Evolutionary conservation across 768 basidiomycete species (phyloP), one percentile per base, ranked within the genome.

Genomic region (Guyanaporus albipodus): DNA sequence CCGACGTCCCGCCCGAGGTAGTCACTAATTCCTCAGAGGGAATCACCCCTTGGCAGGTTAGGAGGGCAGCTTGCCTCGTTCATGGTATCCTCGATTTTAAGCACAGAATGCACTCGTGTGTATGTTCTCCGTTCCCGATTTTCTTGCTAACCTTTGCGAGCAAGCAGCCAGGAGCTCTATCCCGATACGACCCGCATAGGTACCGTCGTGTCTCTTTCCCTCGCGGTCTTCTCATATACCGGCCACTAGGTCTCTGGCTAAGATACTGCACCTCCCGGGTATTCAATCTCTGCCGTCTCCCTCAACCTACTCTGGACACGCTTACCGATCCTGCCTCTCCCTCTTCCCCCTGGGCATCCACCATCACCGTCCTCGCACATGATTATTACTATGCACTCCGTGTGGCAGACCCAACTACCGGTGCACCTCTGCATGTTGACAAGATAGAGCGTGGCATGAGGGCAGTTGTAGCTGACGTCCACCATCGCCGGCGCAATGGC

Each of bases 201-300:
- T 80, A 59, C 41, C 23, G 8, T 14, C 24, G 34, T 41, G 18
- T n/a, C n/a, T 24, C 24, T 18, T 2, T 2, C 38, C 27, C 32
- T 36, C 8, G 27, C 19, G n/a, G n/a, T n/a, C 12, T 28, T 3
- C 39, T 57, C 11, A 49, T 42, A 22, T 31, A 41, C 26, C 9
- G 23, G 27, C 11, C 29, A 26, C 18, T 50, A 76, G 82, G 79
- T 22, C 66, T 84, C 21, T 90, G 86, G 87, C 68, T 88, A 14
- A 74, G 78, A 29, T 73, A 78, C 38, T 73, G 64, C 34, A 74
- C 75, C 2, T 68, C 76, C 4, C 78, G 72, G 50, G 74, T 87
- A 68, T 98, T 90, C 73, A 88, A 89, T 58, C 73, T 77, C 23
- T 83, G 77, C 27, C 85, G 94, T 21, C 76, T 92, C 29, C 94